Evolutionary conservation across 1,284 basidiomycete species (phyloP).

Genomic region (Boletus semigastroideus): DNA sequence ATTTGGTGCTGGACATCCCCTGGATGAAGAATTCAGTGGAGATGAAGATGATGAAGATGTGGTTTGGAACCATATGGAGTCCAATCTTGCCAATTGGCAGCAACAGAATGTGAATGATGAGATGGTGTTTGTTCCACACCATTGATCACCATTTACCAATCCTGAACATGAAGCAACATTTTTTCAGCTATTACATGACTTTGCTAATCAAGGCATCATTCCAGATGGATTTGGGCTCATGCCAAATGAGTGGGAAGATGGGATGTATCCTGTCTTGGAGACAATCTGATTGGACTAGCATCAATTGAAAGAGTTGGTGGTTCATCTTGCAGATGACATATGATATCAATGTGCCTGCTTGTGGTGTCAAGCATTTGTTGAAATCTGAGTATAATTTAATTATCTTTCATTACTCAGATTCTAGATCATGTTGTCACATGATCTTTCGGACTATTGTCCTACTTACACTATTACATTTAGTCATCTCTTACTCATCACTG

Average conservation of each 20-base stretch:
- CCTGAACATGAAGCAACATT: not conserved
- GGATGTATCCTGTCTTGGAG: not conserved
- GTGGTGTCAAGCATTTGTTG: not conserved
- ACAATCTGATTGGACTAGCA: not conserved
- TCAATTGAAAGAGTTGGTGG: not conserved
- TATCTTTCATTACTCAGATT: too few species aligned
- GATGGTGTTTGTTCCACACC: not conserved
- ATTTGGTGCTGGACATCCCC: not conserved
- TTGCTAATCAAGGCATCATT: not conserved
- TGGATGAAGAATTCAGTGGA: not conserved
- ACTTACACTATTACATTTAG: too few species aligned
- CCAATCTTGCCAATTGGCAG: not conserved
- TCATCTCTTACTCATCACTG: too few species aligned
- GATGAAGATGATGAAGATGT: not conserved
- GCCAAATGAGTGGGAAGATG: not conserved
- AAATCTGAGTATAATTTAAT: too few species aligned
- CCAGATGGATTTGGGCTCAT: not conserved
- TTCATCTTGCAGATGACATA: not conserved
- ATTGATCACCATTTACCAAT: not conserved
- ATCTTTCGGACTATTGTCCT: too few species aligned
- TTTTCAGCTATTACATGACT: not conserved
- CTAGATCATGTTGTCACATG: too few species aligned
- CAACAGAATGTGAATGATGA: not conserved
- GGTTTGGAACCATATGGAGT: too few species aligned
- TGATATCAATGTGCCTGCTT: not conserved